Evolutionary conservation across 257 asterid species (phyloP).

Genomic region (Jaltomata sinuosa): DNA sequence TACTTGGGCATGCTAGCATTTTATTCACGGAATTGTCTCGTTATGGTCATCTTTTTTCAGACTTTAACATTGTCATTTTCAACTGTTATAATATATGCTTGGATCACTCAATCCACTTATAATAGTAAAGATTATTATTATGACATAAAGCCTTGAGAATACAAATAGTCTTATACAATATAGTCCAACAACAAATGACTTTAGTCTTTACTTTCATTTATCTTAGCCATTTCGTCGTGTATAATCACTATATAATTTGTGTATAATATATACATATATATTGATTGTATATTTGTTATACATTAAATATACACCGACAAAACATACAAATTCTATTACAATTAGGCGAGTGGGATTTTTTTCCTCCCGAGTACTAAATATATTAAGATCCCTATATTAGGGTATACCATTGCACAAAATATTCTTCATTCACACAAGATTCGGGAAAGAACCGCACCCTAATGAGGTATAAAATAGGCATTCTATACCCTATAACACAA

Average conservation of each 20-base stretch:
- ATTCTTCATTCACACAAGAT: no score
- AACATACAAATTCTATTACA: background rate
- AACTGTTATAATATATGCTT: background rate
- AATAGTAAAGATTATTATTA: background rate
- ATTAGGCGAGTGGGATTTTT: no score
- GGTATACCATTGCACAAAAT: no score
- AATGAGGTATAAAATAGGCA: no score
- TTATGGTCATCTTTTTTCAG: background rate
- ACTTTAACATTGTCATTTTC: background rate
- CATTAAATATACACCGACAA: background rate
- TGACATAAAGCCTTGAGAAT: background rate
- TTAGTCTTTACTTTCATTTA: background rate
- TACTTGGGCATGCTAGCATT: background rate
- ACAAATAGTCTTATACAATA: background rate
- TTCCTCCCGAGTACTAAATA: no score
- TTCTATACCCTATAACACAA: no score
- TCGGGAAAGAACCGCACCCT: no score
- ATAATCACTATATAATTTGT: background rate
- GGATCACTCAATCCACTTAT: background rate
- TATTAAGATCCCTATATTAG: no score
- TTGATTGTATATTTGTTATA: background rate
- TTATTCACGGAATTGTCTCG: background rate
- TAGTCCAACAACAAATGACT: background rate
- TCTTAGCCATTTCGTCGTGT: no score
- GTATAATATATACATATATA: background rate